A percentile compares a stretch with the other conserved stretches of the same genome.
Evolutionary conservation across 2,329 filamentous ascomycete genomes (phyloP).

Genomic region (Balansia obtecta): DNA sequence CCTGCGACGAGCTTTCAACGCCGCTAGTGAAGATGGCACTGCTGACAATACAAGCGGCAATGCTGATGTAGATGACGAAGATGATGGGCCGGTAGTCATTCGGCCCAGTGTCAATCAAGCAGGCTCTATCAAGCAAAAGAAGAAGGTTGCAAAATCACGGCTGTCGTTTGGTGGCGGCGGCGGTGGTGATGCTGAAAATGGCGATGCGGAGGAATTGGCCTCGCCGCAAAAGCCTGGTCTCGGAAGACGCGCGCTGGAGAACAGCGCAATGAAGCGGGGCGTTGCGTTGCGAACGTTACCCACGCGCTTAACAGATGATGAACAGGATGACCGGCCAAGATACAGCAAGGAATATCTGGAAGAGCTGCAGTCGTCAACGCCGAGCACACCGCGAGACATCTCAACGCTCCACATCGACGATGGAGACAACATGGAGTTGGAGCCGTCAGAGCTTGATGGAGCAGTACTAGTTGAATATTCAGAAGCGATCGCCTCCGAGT

Average conservation of each 20-base stretch:
- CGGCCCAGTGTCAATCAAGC: slow-evolving; percentile 35
- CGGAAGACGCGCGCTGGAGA: slow-evolving; percentile 52
- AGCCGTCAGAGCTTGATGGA: slow-evolving; percentile 48
- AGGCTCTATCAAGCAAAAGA: slow-evolving; percentile 49
- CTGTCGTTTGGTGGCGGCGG: slow-evolving; percentile 65
- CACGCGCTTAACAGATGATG: slow-evolving; percentile 35
- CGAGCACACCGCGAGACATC: slow-evolving; percentile 62
- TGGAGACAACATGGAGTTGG: slow-evolving; percentile 41
- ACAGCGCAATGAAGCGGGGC: slow-evolving; percentile 47
- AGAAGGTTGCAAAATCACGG: slow-evolving; percentile 43
- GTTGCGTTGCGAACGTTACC: slow-evolving; percentile 37
- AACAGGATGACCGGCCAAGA: slow-evolving; percentile 56
- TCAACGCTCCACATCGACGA: slow-evolving; percentile 30
- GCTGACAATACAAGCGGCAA: slow-evolving; percentile 11
- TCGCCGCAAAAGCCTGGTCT: slow-evolving; percentile 56
- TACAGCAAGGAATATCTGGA: slow-evolving; percentile 83
- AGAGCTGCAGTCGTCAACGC: slow-evolving; percentile 76
- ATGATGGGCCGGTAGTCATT: slow-evolving; percentile 34
- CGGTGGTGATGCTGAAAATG: slow-evolving; percentile 33
- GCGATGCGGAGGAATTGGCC: slow-evolving; percentile 35
- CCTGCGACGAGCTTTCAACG: slow-evolving; percentile 42
- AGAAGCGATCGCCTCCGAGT: slow-evolving; percentile 18
- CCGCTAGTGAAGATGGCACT: slow-evolving; percentile 25
- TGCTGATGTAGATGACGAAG: slow-evolving; percentile 27
- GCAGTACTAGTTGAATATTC: slow-evolving; percentile 48